Evolutionary conservation across 1,139 yeast species (phyloP), one percentile per base, ranked within the genome.

Genomic region (Zygosaccharomyces pseudobailii): DNA sequence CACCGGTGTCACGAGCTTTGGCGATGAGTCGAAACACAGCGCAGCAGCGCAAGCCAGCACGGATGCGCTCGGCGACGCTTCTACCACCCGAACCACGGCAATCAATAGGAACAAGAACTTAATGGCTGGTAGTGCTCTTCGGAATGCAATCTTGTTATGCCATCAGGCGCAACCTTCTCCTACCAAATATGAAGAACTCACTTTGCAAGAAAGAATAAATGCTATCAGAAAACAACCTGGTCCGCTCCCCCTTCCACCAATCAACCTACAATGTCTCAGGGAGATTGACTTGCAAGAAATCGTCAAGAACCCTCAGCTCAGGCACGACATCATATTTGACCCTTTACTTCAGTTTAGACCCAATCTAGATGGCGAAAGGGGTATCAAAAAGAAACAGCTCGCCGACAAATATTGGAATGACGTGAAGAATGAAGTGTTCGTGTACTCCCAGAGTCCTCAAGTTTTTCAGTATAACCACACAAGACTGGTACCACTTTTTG

Each of bases 331-430:
- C 49, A 75, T 88, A 23, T 90, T 90, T 64, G 97, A 90, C 69
- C 95, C 97, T 17, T 88, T 87, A 63, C 74, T 90, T 50, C 96
- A 89, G 71, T 89, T 89, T 67, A 76, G 96, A 58, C 96, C 97
- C 36, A 87, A 90, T 65, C 71, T 88, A 57, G 95, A 89, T 66
- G 95, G 96, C 44, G 96, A 87, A 67, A 73, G 96, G 47, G 96
- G 96, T 33, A 75, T 81, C 56, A 76, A 89, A 52, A 87, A 88
- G 74, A 84, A 83, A 65, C 69, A 76, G 48, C 73, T 84, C 39
- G 84, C 89, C 42, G 95, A 86, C 61, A 81, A 78, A 59, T 88
- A 89, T 68, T 90, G 97, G 97, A 71, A 71, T 45, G 85, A 84
- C 56, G 81, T 90, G 43, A 82, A 78, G 54, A 69, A 69, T 45